Conservation (phyloP, 148 eudicot species). For the Chenopodium formosanum region DNA sequence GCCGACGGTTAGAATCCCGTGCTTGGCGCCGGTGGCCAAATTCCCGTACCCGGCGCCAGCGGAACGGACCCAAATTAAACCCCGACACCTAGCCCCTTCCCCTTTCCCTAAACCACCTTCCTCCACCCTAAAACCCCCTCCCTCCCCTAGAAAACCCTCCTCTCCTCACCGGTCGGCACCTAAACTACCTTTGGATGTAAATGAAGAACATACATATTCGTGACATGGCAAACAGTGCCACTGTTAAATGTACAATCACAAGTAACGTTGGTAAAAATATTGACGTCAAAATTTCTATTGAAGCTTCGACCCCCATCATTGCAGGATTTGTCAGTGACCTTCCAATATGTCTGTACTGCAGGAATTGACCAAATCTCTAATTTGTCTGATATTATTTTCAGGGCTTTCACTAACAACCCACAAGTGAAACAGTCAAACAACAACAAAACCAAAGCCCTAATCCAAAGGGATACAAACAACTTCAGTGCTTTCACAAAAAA, state of each 20-base stretch:
- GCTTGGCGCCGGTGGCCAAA: no score
- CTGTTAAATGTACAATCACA: conserved; percentile 60
- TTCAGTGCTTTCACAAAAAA: no score
- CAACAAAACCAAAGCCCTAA: no score
- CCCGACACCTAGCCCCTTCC: no score
- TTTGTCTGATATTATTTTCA: conserved; percentile 45
- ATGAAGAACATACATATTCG: conserved; percentile 51
- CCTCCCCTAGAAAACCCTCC: no score
- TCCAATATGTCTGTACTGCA: conserved; percentile 33
- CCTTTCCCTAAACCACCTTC: no score
- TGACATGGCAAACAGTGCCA: conserved; percentile 63
- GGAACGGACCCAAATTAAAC: no score
- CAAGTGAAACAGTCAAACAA: conserved; percentile 1
- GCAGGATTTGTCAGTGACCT: conserved; percentile 46
- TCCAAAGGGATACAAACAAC: no score
- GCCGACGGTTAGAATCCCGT: no score
- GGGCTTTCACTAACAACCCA: conserved; percentile 45
- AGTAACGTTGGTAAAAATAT: conserved; percentile 42
- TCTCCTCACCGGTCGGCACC: no score
- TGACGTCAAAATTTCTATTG: not conserved
- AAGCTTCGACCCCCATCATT: conserved; percentile 24
- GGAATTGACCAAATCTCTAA: conserved; percentile 26
- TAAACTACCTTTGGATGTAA: not conserved
- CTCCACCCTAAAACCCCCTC: no score
- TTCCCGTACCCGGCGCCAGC: no score